A percentile compares a stretch with the other conserved stretches of the same genome.
Conservation (phyloP, 208 protist species). For the Wallacemonas sp. region DNA sequence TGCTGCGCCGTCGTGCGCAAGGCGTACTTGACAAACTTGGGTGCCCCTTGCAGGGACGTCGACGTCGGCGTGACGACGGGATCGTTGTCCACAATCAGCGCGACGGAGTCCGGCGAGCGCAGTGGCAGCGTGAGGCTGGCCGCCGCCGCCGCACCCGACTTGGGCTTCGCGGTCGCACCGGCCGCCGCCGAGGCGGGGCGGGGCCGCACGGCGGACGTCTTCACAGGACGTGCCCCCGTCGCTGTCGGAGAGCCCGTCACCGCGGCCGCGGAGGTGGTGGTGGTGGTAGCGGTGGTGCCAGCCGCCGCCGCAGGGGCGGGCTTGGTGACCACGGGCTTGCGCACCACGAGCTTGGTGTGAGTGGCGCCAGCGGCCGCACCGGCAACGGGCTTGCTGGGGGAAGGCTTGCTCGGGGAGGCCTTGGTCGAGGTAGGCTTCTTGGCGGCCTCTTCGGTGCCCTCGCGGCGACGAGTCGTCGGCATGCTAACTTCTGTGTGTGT, state of each 20-base stretch:
- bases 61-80: slow-evolving; percentile 11
- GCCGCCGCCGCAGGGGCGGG: neutral
- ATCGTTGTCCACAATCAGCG: slow-evolving; percentile 14
- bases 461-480: neutral
- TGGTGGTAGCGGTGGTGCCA: neutral
- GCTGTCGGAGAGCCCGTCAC: neutral
- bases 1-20: slow-evolving; percentile 58
- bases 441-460: neutral
- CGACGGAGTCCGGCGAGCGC: neutral
- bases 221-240: neutral
- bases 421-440: slow-evolving; percentile 9
- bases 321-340: neutral
- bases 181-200: neutral
- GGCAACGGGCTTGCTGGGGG: neutral
- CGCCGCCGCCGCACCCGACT: slow-evolving; percentile 9
- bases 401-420: neutral
- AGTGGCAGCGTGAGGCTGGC: neutral
- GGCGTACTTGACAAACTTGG: slow-evolving; percentile 26
- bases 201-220: neutral
- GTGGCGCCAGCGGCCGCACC: no score
- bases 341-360: neutral
- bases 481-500: neutral
- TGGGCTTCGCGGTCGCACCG: neutral
- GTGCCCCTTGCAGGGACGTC: slow-evolving; percentile 3
- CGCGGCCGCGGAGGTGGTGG: neutral